Base-by-base conservation (phyloP, 306 rosid genomes). In the Cajanus cajan region DNA sequence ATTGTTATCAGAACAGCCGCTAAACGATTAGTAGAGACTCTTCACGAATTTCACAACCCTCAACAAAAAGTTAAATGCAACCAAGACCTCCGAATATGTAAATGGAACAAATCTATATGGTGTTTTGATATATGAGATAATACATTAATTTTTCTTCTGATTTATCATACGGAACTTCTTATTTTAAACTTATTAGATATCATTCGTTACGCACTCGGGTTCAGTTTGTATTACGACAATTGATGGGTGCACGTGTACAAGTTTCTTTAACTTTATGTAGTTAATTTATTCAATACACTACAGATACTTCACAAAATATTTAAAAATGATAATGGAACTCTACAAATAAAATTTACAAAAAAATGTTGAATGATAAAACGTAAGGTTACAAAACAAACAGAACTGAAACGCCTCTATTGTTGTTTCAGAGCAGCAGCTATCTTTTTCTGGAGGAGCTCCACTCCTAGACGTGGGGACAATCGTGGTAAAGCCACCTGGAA, bases 401-500 rank as follows among this genome's bases (percentile, higher is more conserved):
- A 37, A 28, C 61, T 39, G 57, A 48, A 51, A 59, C 54, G 33
- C 69, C 31, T 55, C 55, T 71, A 81, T 28, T 70, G 73, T 68
- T 91, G 83, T 84, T 82, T 86, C 74, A 93, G 71, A 41, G 93
- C 91, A 64, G 91, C 93, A 1, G 90, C 93, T 66, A 96, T 83
- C 85, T 93, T 93, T 88, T 91, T 93, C 75, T 91, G 98, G 47
- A 96, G 37, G 50, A 89, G 87, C 87, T 93, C 98, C 85, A 89
- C 96, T 43, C 97, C 97, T 50, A 91, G 90, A 48, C 98, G 94
- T 36, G 99, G 97, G 85, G 97, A 87, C 73, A 91, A 68, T 59
- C 98, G 87, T 0, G 96, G 98, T 45, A 91, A 86, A 28, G 80
- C 83, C 86, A 89, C 91, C 98, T 93, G 91, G 18, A 76, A 68